Evolutionary conservation across 1,284 basidiomycete species (phyloP).

Genomic region (Marasmius oreades): DNA sequence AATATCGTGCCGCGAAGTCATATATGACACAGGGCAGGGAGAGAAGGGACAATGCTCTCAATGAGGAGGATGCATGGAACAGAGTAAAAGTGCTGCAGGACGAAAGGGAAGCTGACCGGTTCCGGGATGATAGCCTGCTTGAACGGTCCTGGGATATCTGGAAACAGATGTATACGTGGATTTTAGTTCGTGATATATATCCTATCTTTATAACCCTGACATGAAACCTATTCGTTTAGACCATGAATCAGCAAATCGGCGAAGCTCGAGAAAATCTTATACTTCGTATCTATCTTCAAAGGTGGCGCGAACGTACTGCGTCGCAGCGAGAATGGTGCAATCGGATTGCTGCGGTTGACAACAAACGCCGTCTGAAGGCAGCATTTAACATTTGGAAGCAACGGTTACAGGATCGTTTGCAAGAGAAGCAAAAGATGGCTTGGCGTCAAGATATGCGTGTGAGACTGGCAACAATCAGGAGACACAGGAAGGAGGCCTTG

Average conservation of each 20-base stretch:
- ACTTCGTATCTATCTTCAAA: conserved; percentile 51
- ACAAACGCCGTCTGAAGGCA: conserved; percentile 37
- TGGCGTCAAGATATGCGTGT: conserved; percentile 68
- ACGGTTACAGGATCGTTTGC: conserved; percentile 36
- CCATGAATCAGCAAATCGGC: conserved; percentile 57
- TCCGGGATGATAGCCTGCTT: conserved; percentile 55
- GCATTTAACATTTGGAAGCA: conserved; percentile 46
- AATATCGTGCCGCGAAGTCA: conserved; percentile 14
- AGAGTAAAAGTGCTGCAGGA: conserved; percentile 67
- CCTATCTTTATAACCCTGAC: conserved; percentile 3
- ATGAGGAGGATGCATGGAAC: conserved; percentile 74
- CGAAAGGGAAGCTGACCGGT: conserved; percentile 67
- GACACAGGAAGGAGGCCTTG: conserved; percentile 46
- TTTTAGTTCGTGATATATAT: conserved; percentile 47
- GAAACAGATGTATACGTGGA: conserved; percentile 66
- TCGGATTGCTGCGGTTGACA: conserved; percentile 37
- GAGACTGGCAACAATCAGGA: conserved; percentile 59
- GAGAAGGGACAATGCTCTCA: conserved; percentile 44
- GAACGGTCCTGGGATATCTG: conserved; percentile 71
- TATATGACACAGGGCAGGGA: conserved; percentile 26
- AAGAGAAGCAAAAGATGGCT: conserved; percentile 40
- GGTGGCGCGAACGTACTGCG: conserved; percentile 48
- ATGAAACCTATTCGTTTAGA: conserved; percentile 33
- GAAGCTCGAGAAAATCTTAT: conserved; percentile 56
- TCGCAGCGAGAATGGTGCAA: conserved; percentile 34